phyloP scores from a whole-genome alignment of 441 rosid genomes.

The Flueggea neowawraea region DNA sequence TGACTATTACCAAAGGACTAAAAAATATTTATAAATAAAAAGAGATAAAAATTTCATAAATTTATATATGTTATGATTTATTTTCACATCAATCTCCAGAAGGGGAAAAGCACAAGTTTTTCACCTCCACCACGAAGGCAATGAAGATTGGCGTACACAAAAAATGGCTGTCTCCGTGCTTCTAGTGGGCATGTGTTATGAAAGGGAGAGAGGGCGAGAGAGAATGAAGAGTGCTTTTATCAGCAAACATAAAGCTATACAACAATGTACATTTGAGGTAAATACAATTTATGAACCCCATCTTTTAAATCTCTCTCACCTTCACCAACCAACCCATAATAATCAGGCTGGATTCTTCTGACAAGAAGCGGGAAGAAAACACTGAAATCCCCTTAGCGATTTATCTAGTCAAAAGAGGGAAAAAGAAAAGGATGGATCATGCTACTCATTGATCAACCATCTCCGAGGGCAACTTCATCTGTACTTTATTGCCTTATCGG shows the following conservation, averaged over 20 bases:
- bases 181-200: no score
- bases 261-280: conserved; percentile 41
- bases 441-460: neutral
- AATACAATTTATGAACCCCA: conserved; percentile 20
- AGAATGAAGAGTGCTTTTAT: neutral
- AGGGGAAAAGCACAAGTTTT: no score
- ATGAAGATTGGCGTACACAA: no score
- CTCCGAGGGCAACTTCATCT: conserved; percentile 6
- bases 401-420: neutral
- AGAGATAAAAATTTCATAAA: no score
- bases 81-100: no score
- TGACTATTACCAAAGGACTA: no score
- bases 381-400: conserved; percentile 15
- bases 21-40: no score
- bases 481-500: conserved; percentile 24
- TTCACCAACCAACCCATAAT: conserved; percentile 29
- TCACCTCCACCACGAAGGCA: no score
- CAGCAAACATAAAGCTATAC: conserved; percentile 26
- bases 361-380: conserved; percentile 24
- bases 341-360: conserved; percentile 31
- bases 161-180: no score
- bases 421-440: neutral
- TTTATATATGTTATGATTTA: no score
- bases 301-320: conserved; percentile 13
- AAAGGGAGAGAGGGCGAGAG: neutral